phyloP scores from a whole-genome alignment of 495 filamentous ascomycete genomes.

The Penicillium riverlandense region DNA sequence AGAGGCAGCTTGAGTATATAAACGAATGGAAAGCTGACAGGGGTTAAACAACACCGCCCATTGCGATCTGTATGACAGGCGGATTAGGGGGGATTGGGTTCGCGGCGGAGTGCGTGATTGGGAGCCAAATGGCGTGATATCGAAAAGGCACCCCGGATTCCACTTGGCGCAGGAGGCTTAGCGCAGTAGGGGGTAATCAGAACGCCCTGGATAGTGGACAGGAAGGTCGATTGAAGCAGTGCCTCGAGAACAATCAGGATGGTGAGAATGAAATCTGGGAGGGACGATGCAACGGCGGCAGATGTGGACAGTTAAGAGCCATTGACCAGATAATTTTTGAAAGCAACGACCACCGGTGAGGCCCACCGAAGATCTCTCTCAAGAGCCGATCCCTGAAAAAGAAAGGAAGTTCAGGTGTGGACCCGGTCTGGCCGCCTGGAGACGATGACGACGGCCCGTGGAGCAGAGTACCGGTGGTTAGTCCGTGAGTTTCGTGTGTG shows the following conservation, averaged over 20 bases:
- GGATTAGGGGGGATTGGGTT: too few relatives aligned
- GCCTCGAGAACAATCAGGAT: neutral
- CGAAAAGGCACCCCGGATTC: conserved; percentile 15
- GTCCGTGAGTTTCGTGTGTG: too few relatives aligned
- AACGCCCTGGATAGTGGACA: neutral
- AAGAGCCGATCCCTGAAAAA: conserved; percentile 3
- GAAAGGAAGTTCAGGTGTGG: conserved; percentile 5
- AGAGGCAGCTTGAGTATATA: neutral
- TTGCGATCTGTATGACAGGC: too few relatives aligned
- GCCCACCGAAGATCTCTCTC: conserved; percentile 5
- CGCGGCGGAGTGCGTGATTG: conserved; percentile 15
- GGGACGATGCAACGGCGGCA: neutral
- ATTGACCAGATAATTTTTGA: neutral
- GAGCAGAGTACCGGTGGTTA: conserved; percentile 4
- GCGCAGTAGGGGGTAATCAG: neutral
- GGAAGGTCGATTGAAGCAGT: neutral
- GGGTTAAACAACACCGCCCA: too few relatives aligned
- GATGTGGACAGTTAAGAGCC: neutral
- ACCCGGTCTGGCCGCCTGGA: conserved; percentile 23
- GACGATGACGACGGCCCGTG: conserved; percentile 23
- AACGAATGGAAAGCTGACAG: neutral
- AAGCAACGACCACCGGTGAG: too few relatives aligned
- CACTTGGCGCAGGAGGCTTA: neutral
- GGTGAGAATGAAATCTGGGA: too few relatives aligned
- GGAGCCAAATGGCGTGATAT: conserved; percentile 22